Evolutionary conservation across 2,329 filamentous ascomycete species (phyloP).

Genomic region (Colletotrichum sp.): DNA sequence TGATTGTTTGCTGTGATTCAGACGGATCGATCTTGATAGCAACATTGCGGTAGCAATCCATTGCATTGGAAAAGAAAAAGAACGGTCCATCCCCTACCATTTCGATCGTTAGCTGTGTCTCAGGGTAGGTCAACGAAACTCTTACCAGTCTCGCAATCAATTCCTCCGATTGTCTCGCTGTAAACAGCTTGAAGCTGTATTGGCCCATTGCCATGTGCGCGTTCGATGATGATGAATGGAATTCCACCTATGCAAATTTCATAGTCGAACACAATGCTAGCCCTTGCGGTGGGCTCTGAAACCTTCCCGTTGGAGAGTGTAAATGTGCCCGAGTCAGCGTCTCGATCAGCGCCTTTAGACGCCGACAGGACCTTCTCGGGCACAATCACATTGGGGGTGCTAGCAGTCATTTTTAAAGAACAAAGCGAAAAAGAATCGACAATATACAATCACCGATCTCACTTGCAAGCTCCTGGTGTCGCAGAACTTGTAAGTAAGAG

Average conservation of each 20-base stretch:
- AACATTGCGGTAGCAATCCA: constrained; percentile 11
- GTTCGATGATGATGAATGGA: background rate
- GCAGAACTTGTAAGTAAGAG: background rate
- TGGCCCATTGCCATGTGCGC: background rate
- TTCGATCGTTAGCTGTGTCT: background rate
- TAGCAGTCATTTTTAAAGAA: background rate
- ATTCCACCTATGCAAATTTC: constrained; percentile 1
- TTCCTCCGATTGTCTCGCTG: constrained; percentile 1
- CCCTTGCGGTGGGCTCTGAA: background rate
- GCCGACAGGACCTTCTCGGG: background rate
- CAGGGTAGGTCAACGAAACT: accelerated
- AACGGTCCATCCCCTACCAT: background rate
- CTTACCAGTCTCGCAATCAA: constrained; percentile 1
- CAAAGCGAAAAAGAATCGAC: background rate
- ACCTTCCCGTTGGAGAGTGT: background rate
- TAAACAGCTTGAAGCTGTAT: background rate
- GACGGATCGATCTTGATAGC: background rate
- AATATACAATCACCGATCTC: accelerated
- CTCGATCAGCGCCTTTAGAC: background rate
- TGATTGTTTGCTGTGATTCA: background rate
- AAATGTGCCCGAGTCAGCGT: background rate
- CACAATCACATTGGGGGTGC: background rate
- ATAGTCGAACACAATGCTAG: constrained; percentile 1
- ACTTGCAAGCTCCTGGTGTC: background rate
- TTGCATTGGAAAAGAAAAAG: constrained; percentile 16